Base-by-base conservation (phyloP, 345 rosid species). In the Anastatica hierochuntica region DNA sequence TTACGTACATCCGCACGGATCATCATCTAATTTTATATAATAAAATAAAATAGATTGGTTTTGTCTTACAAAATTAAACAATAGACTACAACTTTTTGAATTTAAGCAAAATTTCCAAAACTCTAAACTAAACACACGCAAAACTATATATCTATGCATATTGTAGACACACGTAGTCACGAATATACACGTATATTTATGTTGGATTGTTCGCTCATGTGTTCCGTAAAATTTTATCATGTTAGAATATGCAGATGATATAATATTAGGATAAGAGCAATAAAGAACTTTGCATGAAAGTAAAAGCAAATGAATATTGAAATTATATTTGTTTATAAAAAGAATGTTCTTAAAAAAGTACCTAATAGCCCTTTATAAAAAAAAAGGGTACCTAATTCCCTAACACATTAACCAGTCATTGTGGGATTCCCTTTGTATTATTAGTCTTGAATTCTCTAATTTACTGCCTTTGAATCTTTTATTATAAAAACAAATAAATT, bases 381-480 rank as follows among this genome's bases (percentile, higher is more conserved):
- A 42, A 34, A 56, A 52, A 56, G 49, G 63, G 58, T 57, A 64
- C 63, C 69, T 64, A 56, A 64, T 56, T 64, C 69, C 69, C 57
- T 64, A 17, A 17, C 63, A 41, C 52, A 56, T 47, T 48, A 64
- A 56, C 69, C 69, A 49, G 63, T 56, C 58, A 64, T 56, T 64
- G 24, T 42, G 52, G 53, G 40, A 49, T 56, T 56, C 58, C 39
- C 63, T 56, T 49, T 49, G 69, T 33, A 48, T 64, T 41, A 55
- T 64, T 47, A 49, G 31, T 49, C 45, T 49, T 10, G 30, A 38
- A 47, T 46, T 46, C 21, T 16, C 39, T 31, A 11, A 39, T 49
- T 49, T 23, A 13, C 33, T 18, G 31, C 11, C 30, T 49, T 56
- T 34, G 43, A 47, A 55, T 42, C 4, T 44, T 56, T 40, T n/a